Percentiles rank a stretch among this genome's conserved stretches.
Conservation (phyloP, 2,329 filamentous ascomycete genomes). For the Coniochaeta sp. region DNA sequence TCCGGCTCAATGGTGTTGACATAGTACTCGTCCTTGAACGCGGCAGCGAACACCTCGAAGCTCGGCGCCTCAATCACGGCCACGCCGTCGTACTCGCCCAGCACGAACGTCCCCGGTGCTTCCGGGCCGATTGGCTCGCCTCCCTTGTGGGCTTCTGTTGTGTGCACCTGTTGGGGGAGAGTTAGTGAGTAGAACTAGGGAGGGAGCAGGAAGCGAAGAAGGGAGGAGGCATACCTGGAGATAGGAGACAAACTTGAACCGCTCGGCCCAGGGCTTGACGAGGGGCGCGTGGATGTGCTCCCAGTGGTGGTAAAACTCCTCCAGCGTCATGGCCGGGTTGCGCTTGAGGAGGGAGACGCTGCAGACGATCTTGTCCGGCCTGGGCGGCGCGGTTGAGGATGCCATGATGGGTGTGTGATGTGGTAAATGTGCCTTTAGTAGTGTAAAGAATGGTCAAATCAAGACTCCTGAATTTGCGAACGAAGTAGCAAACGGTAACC, state of each 20-base stretch:
- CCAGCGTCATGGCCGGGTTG: constrained; percentile 18
- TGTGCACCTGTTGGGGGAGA: constrained; percentile 16
- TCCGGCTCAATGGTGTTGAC: constrained; percentile 21
- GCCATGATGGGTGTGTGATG: not conserved
- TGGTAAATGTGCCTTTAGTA: too few species aligned
- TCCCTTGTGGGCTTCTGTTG: constrained; percentile 13
- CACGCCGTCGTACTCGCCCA: constrained; percentile 21
- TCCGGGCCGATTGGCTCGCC: constrained; percentile 12
- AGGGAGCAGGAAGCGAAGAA: too few species aligned
- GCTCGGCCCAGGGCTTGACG: constrained; percentile 24
- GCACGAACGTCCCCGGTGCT: constrained; percentile 3
- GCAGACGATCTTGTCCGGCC: constrained; percentile 2
- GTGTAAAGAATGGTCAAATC: too few species aligned
- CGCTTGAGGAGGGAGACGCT: constrained; percentile 19
- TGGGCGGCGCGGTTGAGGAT: not conserved
- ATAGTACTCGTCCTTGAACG: constrained; percentile 24
- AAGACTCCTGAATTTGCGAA: too few species aligned
- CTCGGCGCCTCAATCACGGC: constrained; percentile 21
- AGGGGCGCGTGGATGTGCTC: constrained; percentile 23
- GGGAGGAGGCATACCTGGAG: constrained; percentile 16
- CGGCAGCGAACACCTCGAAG: constrained; percentile 17
- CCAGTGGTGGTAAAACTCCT: constrained; percentile 27
- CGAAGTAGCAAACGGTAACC: too few species aligned
- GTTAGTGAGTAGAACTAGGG: too few species aligned
- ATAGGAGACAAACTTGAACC: constrained; percentile 24